A percentile compares a stretch with the other conserved stretches of the same genome.
Evolutionary conservation across 2,329 filamentous ascomycete genomes (phyloP).

Genomic region (Acephala macrosclerotiorum): DNA sequence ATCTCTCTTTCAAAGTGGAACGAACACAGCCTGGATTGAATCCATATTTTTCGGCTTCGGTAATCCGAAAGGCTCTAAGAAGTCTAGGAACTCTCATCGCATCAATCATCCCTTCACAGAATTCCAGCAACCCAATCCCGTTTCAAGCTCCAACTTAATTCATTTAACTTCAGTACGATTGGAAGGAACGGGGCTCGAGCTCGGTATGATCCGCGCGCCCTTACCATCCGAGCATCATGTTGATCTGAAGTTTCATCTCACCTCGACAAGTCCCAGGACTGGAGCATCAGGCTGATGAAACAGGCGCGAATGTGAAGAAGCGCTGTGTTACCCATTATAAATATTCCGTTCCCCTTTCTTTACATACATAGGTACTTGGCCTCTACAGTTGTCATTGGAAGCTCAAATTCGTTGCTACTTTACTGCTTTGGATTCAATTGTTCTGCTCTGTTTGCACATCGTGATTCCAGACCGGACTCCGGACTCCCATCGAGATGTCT

Average conservation of each 20-base stretch:
- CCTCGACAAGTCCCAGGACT: not conserved
- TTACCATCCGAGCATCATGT: not conserved
- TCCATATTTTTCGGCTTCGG: not conserved
- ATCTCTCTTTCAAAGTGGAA: not conserved
- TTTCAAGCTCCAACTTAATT: not conserved
- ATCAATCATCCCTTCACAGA: not conserved
- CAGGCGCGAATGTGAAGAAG: not conserved
- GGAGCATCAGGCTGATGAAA: not conserved
- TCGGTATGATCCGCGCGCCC: conserved; percentile 7
- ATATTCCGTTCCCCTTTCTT: not conserved
- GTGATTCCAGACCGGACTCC: not conserved
- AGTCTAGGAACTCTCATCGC: not conserved
- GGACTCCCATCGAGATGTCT: no score
- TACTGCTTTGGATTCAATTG: not conserved
- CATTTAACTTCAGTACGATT: not conserved
- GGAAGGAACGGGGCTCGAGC: not conserved
- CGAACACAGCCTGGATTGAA: not conserved
- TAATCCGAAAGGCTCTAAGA: no score
- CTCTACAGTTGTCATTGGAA: not conserved
- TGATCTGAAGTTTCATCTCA: not conserved
- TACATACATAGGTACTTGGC: not conserved
- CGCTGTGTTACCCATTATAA: not conserved
- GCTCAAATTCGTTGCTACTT: not conserved
- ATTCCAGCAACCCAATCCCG: not conserved
- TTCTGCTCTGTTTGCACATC: not conserved